These are phyloP conservation scores for Fusarium vanettenii DNA, from an alignment of 2,329 filamentous ascomycete species.

Conservation along the genomic window DNA sequence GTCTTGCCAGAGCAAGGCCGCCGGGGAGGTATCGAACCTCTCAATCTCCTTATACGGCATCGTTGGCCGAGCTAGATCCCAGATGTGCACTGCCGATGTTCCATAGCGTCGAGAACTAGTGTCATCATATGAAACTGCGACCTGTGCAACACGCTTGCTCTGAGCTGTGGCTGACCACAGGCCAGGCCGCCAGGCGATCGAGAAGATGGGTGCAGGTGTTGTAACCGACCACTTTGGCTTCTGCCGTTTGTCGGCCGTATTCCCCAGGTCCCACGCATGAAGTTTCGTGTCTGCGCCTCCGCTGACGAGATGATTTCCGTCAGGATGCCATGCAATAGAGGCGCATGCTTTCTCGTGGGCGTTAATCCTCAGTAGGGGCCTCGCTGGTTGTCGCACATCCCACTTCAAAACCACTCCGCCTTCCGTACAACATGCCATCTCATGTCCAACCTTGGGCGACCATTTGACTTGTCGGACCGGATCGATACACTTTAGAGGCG, in stretches of 20 bases:
- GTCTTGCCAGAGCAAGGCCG: constrained; percentile 71
- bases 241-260: constrained; percentile 70
- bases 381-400: constrained; percentile 67
- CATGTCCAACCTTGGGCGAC: constrained; percentile 70
- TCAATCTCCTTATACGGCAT: constrained; percentile 76
- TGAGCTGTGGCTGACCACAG: constrained; percentile 74
- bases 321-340: constrained; percentile 74
- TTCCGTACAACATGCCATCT: constrained; percentile 74
- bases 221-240: constrained; percentile 72
- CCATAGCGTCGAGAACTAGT: constrained; percentile 64
- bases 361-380: constrained; percentile 68
- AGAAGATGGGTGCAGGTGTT: constrained; percentile 69
- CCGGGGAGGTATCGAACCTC: constrained; percentile 68
- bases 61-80: constrained; percentile 75
- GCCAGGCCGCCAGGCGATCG: constrained; percentile 72
- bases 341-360: constrained; percentile 71
- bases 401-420: constrained; percentile 72
- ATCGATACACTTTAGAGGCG: constrained; percentile 53
- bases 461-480: constrained; percentile 71
- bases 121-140: constrained; percentile 72
- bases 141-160: constrained; percentile 69
- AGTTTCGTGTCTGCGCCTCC: constrained; percentile 71
- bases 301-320: constrained; percentile 74
- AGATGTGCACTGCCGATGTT: constrained; percentile 71
- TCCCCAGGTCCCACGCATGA: constrained; percentile 74